phyloP scores from a whole-genome alignment of 2,329 filamentous ascomycete species.

The Neopestalotiopsis rosae region DNA sequence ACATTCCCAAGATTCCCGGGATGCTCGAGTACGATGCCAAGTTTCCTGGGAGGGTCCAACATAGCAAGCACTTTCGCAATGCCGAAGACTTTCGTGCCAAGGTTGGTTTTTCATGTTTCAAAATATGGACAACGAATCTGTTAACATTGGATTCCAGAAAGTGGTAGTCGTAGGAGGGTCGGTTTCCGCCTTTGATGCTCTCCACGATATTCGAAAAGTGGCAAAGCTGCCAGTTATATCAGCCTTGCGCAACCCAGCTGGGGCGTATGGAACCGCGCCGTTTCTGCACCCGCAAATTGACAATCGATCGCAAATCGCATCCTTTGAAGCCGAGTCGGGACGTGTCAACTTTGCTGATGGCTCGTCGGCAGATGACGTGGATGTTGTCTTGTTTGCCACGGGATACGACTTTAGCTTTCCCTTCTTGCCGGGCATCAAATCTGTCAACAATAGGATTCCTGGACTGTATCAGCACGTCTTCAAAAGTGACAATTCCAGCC shows the following conservation, averaged over 20 bases:
- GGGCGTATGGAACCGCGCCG: constrained; percentile 32
- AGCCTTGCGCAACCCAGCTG: constrained; percentile 28
- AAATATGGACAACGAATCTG: not conserved
- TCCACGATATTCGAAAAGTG: constrained; percentile 27
- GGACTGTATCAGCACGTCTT: constrained; percentile 64
- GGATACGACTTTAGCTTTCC: constrained; percentile 70
- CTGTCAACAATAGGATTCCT: constrained; percentile 60
- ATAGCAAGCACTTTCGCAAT: constrained; percentile 60
- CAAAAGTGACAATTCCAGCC: constrained; percentile 56
- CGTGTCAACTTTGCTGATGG: constrained; percentile 64
- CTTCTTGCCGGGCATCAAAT: constrained; percentile 58
- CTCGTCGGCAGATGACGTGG: constrained; percentile 55
- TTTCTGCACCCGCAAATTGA: constrained; percentile 30
- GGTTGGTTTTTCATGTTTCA: constrained; percentile 34
- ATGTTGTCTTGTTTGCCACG: constrained; percentile 69
- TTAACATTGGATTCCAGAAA: constrained; percentile 40
- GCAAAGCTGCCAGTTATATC: constrained; percentile 28
- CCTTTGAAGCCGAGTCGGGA: constrained; percentile 41
- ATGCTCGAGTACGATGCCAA: constrained; percentile 51
- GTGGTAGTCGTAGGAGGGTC: constrained; percentile 68
- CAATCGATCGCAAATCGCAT: constrained; percentile 47
- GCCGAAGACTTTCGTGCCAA: constrained; percentile 50
- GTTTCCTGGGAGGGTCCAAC: constrained; percentile 55
- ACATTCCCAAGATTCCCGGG: constrained; percentile 51
- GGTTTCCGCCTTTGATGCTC: constrained; percentile 66